A percentile compares a stretch with the other conserved stretches of the same genome.
Conservation (phyloP, 192 early-diverging fungal genomes). For the Oehlia diaphana region DNA sequence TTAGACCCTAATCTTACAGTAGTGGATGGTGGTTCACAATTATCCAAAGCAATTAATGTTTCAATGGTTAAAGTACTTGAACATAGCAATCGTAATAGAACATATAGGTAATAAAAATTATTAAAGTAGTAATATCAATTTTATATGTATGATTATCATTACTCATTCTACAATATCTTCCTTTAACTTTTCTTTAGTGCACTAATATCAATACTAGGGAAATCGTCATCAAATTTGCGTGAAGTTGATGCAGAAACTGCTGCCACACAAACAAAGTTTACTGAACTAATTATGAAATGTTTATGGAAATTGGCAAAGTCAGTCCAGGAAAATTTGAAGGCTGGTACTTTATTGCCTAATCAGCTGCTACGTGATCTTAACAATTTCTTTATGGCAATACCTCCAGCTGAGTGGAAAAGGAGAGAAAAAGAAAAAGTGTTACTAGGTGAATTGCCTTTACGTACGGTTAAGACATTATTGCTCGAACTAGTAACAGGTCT, state of each 20-base stretch:
- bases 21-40: slow-evolving; percentile 56
- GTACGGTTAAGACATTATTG: slow-evolving; percentile 92
- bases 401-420: slow-evolving; percentile 85
- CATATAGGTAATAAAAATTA: slow-evolving; percentile 56
- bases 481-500: slow-evolving; percentile 72
- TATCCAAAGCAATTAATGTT: slow-evolving; percentile 78
- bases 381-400: slow-evolving; percentile 76
- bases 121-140: background rate
- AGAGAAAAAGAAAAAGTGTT: slow-evolving; percentile 71
- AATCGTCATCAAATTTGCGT: slow-evolving; percentile 55
- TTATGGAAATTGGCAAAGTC: slow-evolving; percentile 94
- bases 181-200: slow-evolving; percentile 45
- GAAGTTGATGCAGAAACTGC: slow-evolving; percentile 47
- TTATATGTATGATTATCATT: background rate
- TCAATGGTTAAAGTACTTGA: slow-evolving; percentile 91
- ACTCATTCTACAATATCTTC: background rate
- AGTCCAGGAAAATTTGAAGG: slow-evolving; percentile 68
- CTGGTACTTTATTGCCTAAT: slow-evolving; percentile 60
- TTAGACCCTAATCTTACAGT: slow-evolving; percentile 73
- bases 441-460: slow-evolving; percentile 89
- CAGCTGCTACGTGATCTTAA: slow-evolving; percentile 76
- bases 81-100: slow-evolving; percentile 77
- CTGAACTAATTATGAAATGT: slow-evolving; percentile 93
- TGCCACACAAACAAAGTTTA: slow-evolving; percentile 67
- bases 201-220: slow-evolving; percentile 70